These are phyloP conservation scores for Cornus controversa DNA, from an alignment of 148 eudicot species.

Conservation along the genomic window DNA sequence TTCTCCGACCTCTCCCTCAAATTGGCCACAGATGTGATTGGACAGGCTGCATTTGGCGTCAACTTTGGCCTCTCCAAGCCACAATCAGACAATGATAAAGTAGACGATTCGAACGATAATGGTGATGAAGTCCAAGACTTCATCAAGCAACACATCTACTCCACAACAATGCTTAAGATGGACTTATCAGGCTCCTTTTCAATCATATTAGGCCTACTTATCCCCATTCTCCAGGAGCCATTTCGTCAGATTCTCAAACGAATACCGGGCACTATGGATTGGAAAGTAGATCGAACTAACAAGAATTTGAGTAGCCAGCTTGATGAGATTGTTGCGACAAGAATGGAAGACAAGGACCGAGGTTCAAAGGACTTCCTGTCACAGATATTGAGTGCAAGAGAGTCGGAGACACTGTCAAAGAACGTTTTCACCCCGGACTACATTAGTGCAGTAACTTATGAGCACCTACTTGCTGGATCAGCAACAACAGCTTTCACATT, in stretches of 20 bases:
- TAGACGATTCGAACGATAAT: slow-evolving; percentile 13
- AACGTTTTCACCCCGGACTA: slow-evolving; percentile 68
- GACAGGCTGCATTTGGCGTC: slow-evolving; percentile 87
- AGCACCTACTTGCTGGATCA: slow-evolving; percentile 72
- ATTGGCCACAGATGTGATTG: slow-evolving; percentile 80
- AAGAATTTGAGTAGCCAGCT: slow-evolving; percentile 46
- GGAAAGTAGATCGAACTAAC: slow-evolving; percentile 65
- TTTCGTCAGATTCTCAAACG: slow-evolving; percentile 68
- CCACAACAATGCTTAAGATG: slow-evolving; percentile 87
- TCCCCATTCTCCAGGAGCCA: slow-evolving; percentile 82
- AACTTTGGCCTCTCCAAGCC: slow-evolving; percentile 75
- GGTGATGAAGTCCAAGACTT: slow-evolving; percentile 45
- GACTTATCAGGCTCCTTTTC: slow-evolving; percentile 89
- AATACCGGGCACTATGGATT: slow-evolving; percentile 81
- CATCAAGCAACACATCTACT: slow-evolving; percentile 77
- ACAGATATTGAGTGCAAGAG: slow-evolving; percentile 64
- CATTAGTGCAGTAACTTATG: slow-evolving; percentile 81
- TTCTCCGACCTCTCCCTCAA: slow-evolving; percentile 75
- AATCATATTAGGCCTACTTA: slow-evolving; percentile 66
- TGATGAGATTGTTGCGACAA: slow-evolving; percentile 54
- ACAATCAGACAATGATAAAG: slow-evolving; percentile 18
- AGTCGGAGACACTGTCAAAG: slow-evolving; percentile 38
- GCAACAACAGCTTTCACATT: slow-evolving; percentile 91
- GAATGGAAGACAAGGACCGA: slow-evolving; percentile 36
- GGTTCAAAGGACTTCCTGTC: slow-evolving; percentile 80